Evolutionary conservation across 495 filamentous ascomycete genomes (phyloP).

Genomic region (Penicillium egyptiacum): DNA sequence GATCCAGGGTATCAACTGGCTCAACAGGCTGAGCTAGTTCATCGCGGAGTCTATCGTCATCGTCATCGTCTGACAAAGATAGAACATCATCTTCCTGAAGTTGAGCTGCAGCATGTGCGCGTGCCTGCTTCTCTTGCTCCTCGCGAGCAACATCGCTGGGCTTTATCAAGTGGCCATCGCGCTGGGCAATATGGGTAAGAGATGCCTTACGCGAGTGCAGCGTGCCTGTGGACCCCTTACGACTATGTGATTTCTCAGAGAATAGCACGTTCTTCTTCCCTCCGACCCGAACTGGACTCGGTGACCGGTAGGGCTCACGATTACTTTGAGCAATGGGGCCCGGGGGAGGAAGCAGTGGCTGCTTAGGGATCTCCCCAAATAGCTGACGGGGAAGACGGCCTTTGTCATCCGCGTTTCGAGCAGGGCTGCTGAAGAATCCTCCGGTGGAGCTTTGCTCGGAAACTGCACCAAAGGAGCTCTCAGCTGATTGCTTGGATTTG

Average conservation of each 20-base stretch:
- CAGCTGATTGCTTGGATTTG: slow-evolving; percentile 60
- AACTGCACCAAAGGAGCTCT: slow-evolving; percentile 63
- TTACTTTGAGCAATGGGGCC: slow-evolving; percentile 31
- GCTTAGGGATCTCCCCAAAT: slow-evolving; percentile 66
- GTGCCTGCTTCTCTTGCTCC: slow-evolving; percentile 38
- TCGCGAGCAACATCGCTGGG: slow-evolving; percentile 30
- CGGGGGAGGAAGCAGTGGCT: slow-evolving; percentile 58
- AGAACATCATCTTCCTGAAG: slow-evolving; percentile 44
- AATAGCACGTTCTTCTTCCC: slow-evolving; percentile 46
- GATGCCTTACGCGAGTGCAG: slow-evolving; percentile 43
- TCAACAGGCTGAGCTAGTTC: slow-evolving; percentile 54
- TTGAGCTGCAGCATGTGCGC: slow-evolving; percentile 26
- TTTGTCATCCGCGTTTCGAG: slow-evolving; percentile 23
- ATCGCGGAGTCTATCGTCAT: slow-evolving; percentile 60
- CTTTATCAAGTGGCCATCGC: slow-evolving; percentile 31
- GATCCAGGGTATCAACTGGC: slow-evolving; percentile 54
- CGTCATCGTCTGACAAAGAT: slow-evolving; percentile 57
- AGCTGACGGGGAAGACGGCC: slow-evolving; percentile 39
- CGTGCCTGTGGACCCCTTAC: slow-evolving; percentile 50
- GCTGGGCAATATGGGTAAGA: slow-evolving; percentile 37
- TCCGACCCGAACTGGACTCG: slow-evolving; percentile 67
- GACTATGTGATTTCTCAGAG: slow-evolving; percentile 43
- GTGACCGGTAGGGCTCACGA: slow-evolving; percentile 68
- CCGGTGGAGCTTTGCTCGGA: slow-evolving; percentile 39
- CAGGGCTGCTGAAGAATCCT: slow-evolving; percentile 43